Conservation (phyloP, 1,284 basidiomycete genomes). For the Hymenochaete sp. region DNA sequence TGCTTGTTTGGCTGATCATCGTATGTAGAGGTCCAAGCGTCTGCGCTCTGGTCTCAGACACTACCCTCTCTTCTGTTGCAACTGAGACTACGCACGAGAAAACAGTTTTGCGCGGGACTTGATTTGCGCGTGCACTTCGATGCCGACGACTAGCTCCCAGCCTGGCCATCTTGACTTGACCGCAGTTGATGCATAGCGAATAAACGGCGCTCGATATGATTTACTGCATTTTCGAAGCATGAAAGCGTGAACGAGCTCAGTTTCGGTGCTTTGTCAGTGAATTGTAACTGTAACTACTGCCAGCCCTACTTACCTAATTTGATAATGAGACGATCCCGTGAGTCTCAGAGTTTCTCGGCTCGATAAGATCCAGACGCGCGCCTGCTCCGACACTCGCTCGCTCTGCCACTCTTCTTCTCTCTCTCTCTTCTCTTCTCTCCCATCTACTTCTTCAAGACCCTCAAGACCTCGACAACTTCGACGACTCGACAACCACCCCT, state of each 20-base stretch:
- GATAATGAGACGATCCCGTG: no score
- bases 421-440: no score
- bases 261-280: not conserved
- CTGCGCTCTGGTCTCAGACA: slow-evolving; percentile 31
- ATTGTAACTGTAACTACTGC: no score
- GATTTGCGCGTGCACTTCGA: slow-evolving; percentile 95
- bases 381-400: no score
- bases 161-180: slow-evolving; percentile 43
- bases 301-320: no score
- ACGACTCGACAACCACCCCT: not conserved
- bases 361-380: no score
- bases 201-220: not conserved
- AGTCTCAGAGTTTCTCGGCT: no score
- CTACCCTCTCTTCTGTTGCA: no score
- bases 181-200: no score
- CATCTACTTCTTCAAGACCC: no score
- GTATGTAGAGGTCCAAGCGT: slow-evolving; percentile 42
- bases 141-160: slow-evolving; percentile 85
- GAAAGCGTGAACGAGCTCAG: not conserved
- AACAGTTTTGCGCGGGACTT: slow-evolving; percentile 85
- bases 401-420: no score
- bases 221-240: slow-evolving; percentile 4
- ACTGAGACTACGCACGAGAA: slow-evolving; percentile 63
- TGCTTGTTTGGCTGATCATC: slow-evolving; percentile 59
- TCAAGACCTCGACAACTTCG: slow-evolving; percentile 3